Evolutionary conservation across 23 red algal genomes (phyloP).

Genomic region (Gracilariopsis chorda): DNA sequence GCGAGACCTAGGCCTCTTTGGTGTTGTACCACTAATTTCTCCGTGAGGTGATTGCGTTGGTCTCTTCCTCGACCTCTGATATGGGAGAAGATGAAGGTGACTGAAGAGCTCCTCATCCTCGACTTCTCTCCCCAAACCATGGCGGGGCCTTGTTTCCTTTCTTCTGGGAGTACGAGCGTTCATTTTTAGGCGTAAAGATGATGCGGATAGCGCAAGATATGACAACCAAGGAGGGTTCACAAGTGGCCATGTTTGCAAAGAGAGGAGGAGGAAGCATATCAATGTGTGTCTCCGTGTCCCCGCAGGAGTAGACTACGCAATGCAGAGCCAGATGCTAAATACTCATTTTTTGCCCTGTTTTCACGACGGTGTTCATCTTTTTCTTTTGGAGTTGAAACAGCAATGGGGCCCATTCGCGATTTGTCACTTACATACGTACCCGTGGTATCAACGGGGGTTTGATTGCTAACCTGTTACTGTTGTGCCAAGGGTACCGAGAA

Average conservation of each 20-base stretch:
- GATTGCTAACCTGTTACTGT: too few relatives aligned
- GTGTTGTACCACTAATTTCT: neutral
- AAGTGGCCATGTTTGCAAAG: neutral
- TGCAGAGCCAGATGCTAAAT: neutral
- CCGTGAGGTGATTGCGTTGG: neutral
- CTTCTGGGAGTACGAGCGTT: neutral
- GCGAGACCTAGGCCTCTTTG: neutral
- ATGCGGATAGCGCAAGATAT: neutral
- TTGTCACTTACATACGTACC: too few relatives aligned
- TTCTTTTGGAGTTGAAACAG: too few relatives aligned
- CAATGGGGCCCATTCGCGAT: too few relatives aligned
- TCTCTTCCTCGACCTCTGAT: neutral
- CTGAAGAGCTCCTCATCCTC: conserved; percentile 27
- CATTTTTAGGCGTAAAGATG: neutral
- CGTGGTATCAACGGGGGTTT: too few relatives aligned
- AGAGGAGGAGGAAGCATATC: neutral
- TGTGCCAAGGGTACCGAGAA: too few relatives aligned
- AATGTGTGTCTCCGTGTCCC: neutral
- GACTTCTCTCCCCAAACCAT: neutral
- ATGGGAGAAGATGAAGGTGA: neutral
- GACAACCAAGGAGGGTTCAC: neutral
- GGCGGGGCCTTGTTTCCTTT: neutral
- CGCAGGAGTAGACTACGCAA: neutral
- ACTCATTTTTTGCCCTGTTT: too few relatives aligned
- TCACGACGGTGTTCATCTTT: too few relatives aligned